Evolutionary conservation across 1,139 yeast genomes (phyloP).

Genomic region (Chernovozyma sophiae-reginae): DNA sequence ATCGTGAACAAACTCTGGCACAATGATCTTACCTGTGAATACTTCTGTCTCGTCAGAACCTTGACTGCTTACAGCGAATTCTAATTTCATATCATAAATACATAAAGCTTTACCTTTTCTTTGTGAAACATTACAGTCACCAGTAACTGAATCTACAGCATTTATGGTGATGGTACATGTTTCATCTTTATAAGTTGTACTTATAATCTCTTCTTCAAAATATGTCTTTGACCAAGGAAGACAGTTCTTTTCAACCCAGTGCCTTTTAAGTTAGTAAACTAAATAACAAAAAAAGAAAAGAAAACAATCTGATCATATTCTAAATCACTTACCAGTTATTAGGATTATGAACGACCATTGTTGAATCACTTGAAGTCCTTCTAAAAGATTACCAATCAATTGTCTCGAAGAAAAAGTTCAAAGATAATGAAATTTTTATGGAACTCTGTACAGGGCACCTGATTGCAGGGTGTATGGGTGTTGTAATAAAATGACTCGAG

Average conservation of each 20-base stretch:
- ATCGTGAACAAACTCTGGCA: slow-evolving; percentile 75
- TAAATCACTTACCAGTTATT: slow-evolving; percentile 71
- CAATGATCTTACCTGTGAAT: slow-evolving; percentile 35
- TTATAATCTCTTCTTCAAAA: slow-evolving; percentile 41
- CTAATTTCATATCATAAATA: slow-evolving; percentile 60
- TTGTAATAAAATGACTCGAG: no score
- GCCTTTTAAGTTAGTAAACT: slow-evolving; percentile 37
- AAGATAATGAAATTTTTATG: slow-evolving; percentile 1
- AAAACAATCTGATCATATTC: no score
- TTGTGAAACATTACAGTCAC: slow-evolving; percentile 80
- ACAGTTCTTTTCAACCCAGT: slow-evolving; percentile 81
- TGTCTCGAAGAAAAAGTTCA: no score
- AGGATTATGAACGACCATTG: slow-evolving; percentile 77
- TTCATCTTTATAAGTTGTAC: slow-evolving; percentile 32
- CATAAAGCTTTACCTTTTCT: slow-evolving; percentile 78
- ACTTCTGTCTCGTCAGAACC: slow-evolving; percentile 17
- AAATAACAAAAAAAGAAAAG: not conserved
- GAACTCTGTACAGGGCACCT: slow-evolving; percentile 5
- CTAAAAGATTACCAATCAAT: no score
- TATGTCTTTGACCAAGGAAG: slow-evolving; percentile 70
- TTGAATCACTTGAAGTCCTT: no score
- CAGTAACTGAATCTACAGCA: slow-evolving; percentile 46
- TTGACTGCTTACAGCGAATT: slow-evolving; percentile 39
- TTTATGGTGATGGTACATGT: slow-evolving; percentile 32
- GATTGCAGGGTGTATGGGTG: slow-evolving; percentile 1